Evolutionary conservation across 2,329 filamentous ascomycete species (phyloP).

Genomic region (Paradendryphiella salina): DNA sequence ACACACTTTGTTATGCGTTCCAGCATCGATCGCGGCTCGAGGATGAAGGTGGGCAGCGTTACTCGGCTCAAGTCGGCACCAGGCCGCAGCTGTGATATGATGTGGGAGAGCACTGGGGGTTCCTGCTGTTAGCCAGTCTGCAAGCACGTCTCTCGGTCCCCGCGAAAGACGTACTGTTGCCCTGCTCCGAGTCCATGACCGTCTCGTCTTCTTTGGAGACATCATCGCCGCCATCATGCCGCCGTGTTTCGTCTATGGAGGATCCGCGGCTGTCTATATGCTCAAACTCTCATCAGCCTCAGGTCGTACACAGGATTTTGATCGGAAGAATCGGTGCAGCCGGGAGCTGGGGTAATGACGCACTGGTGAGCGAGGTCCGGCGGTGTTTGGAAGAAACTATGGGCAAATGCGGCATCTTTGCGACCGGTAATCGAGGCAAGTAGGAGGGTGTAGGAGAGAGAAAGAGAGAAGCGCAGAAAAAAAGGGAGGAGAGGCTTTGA

Average conservation of each 20-base stretch:
- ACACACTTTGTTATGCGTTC: constrained; percentile 96
- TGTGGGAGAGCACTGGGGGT: constrained; percentile 80
- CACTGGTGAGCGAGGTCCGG: constrained; percentile 35
- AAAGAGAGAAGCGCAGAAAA: neutral
- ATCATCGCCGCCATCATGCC: constrained; percentile 44
- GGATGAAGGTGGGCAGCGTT: constrained; percentile 93
- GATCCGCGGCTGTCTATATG: constrained; percentile 48
- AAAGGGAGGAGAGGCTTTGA: neutral
- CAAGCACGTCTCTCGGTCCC: neutral
- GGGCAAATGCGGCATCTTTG: constrained; percentile 45
- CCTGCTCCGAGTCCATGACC: constrained; percentile 87
- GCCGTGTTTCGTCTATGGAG: constrained; percentile 45
- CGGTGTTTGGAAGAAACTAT: constrained; percentile 29
- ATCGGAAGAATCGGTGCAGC: constrained; percentile 10
- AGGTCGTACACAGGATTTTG: neutral
- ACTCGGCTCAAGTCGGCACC: constrained; percentile 94
- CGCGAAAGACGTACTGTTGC: constrained; percentile 70
- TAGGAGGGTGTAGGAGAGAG: neutral
- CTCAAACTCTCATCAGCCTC: constrained; percentile 23
- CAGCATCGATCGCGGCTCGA: constrained; percentile 96
- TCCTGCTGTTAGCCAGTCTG: constrained; percentile 19
- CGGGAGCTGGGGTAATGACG: constrained; percentile 22
- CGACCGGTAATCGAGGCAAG: neutral
- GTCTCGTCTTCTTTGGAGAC: constrained; percentile 66
- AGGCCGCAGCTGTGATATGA: constrained; percentile 94